Base-by-base conservation (phyloP, 176 grass and related monocot species). In the Zoysia japonica region DNA sequence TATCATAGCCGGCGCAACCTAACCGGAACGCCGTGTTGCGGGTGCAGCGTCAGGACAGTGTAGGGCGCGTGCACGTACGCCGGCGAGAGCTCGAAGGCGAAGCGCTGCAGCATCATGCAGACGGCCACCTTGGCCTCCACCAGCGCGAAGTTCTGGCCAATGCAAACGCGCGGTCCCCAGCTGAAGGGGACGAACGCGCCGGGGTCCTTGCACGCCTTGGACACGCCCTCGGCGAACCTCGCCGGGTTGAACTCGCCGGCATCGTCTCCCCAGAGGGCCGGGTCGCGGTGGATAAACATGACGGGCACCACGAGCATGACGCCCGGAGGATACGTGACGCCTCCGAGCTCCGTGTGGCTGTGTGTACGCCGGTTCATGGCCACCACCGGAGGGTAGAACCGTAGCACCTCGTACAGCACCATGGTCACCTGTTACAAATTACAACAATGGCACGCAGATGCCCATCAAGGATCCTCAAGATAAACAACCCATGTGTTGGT, bases 121-220 rank as follows among this genome's bases (percentile, higher is more conserved):
- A 92, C 1, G 3, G 60, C 82, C 74, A 92, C 19, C 67, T 92
- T 89, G 9, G 86, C 90, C 74, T 92, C 90, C 10, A 86, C 41
- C 63, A 92, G 5, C 3, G 90, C 87, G 7, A 93, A 89, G 68
- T 81, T 89, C 67, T 93, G 87, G 0, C 90, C 90, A 7, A 93
- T 84, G 62, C 90, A 92, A 44, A 37, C 48, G 5, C 87, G 71
- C 15, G 87, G 87, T 1, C 90, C 90, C 36, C 65, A 51, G 13
- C 90, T 68, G 70, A 92, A 89, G 6, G 90, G 87, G 51, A 89
- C 63, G 83, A 87, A 89, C 1, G 80, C 84, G 3, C 69, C 53
- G 3, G 75, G 61, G 54, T 81, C 47, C 4, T 50, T 79, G 28
- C 83, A 73, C 6, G 90, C 90, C 60, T 84, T 93, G 39, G 83